Base-by-base conservation (phyloP, 2,329 filamentous ascomycete species). In the Penicillium sp. region DNA sequence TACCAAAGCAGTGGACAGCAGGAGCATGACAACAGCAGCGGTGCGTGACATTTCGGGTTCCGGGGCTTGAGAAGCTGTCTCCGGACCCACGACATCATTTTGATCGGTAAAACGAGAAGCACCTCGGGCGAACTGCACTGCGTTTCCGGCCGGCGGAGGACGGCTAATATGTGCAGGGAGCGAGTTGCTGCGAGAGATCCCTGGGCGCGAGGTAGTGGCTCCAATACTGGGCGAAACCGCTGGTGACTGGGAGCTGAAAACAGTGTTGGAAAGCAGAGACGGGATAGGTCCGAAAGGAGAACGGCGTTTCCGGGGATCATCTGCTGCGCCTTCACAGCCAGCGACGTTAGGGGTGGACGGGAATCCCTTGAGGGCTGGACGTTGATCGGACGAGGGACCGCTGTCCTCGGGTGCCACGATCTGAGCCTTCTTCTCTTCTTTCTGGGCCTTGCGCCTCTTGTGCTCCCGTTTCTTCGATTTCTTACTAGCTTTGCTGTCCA, bases 1-100 rank as follows among this genome's bases (percentile, higher is more conserved):
- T 16, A 85, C 82, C 2, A 85, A 74, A 15, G 71, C 82, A 2
- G 82, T 85, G 4, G 80, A 81, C 53, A 81, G 68, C 21, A 84
- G 68, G 27, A 85, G 72, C 70, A 85, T 78, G 54, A 84, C 76
- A 25, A 84, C 74, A 10, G 83, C 82, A 2, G 82, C 78, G 25
- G 82, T 85, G 45, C 82, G 80, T 15, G 83, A 85, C 81, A 85
- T 83, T 19, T 62, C 62, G 0, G 69, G 63, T 41, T 71, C 64
- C 1, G 59, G 50, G 2, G 65, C 58, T 13, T 63, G 56, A 8
- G 58, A 43, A 10, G 59, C 34, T 4, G 55, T 46, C 23, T 67
- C 61, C 0, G 58, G 33, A 3, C 61, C 46, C 2, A 51, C 50
- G 7, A 60, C 31, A 31, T 67, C 61, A 23, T 50, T 55, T 0